Evolutionary conservation across 257 asterid genomes (phyloP), one percentile per base, ranked within the genome.

Genomic region (Buddleja alternifolia): DNA sequence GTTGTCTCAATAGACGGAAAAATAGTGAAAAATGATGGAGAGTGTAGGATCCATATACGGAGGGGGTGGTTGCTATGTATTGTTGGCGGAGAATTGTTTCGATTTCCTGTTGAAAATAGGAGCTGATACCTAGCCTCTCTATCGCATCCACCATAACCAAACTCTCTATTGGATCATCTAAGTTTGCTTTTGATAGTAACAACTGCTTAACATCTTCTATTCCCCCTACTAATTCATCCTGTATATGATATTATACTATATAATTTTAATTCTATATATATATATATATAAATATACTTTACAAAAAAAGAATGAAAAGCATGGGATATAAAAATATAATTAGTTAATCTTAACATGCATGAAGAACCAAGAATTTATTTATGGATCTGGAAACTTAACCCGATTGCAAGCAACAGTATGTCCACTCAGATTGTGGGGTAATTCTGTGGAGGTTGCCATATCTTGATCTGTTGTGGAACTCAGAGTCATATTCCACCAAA

Each of bases 1-100:
- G 60, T 75, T 82, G 87, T 71, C 90, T 70, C 58, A 75, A 29
- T 14, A 82, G 79, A 45, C 86, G 68, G 57, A 85, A 85, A 60
- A 57, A 75, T 14, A 85, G 84, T 4, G 84, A 82, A 77, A 71
- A 74, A 10, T 69, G 39, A 37, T 37, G 44, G 15, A 72, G 77
- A 8, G 59, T 51, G 41, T 55, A 41, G 51, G 39, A 53, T 15
- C 71, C 69, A 45, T 47, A 12, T 47, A 46, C 47, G 29, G 39
- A 20, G 64, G 39, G 34, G 16, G 66, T 47, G 4, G 7, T 44
- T 6, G 59, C 14, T 6, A 3, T 4, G 34, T 76, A 73, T 17
- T 55, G 48, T 39, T 48, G 61, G 39, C 24, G 20, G 40, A 81
- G 48, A 75, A 76, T 16, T 17, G 45, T 54, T 60, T 58, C 53